Percentiles rank a stretch among this genome's conserved stretches.
Evolutionary conservation across 1,284 basidiomycete species (phyloP).

Genomic region (Fomitopsis betulina): DNA sequence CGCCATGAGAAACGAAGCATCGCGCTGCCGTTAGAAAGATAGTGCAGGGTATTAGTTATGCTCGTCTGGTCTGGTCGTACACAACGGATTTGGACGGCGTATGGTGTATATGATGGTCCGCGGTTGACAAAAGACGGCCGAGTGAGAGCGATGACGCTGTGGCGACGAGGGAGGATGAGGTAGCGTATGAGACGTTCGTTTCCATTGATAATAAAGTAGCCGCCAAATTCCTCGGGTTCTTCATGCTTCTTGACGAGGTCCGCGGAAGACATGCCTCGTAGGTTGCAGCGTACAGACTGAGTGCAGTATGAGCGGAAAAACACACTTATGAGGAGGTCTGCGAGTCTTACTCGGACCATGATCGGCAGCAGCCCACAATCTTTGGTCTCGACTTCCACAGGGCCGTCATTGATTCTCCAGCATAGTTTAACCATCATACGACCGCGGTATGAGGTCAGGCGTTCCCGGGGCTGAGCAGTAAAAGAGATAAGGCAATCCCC

Average conservation of each 20-base stretch:
- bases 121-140: slow-evolving; percentile 88
- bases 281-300: slow-evolving; percentile 92
- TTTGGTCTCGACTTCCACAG: slow-evolving; percentile 71
- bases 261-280: slow-evolving; percentile 80
- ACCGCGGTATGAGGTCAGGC: slow-evolving; percentile 88
- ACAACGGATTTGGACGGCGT: slow-evolving; percentile 94
- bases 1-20: slow-evolving; percentile 97
- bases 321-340: not conserved
- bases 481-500: not conserved
- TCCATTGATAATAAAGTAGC: slow-evolving; percentile 98
- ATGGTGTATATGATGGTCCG: slow-evolving; percentile 92
- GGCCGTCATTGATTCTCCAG: slow-evolving; percentile 80
- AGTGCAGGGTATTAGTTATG: slow-evolving; percentile 95
- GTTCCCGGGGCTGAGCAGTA: slow-evolving; percentile 74
- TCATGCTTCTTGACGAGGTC: slow-evolving; percentile 90
- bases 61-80: slow-evolving; percentile 89
- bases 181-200: slow-evolving; percentile 99
- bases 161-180: slow-evolving; percentile 86
- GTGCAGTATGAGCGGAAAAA: not conserved
- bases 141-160: slow-evolving; percentile 85
- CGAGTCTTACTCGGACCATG: slow-evolving; percentile 84
- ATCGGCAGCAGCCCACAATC: slow-evolving; percentile 94
- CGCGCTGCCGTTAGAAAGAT: slow-evolving; percentile 93
- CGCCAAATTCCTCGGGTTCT: slow-evolving; percentile 98
- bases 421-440: slow-evolving; percentile 88